Conservation (phyloP, 495 filamentous ascomycete species). For the Hypoxylon trugodes region DNA sequence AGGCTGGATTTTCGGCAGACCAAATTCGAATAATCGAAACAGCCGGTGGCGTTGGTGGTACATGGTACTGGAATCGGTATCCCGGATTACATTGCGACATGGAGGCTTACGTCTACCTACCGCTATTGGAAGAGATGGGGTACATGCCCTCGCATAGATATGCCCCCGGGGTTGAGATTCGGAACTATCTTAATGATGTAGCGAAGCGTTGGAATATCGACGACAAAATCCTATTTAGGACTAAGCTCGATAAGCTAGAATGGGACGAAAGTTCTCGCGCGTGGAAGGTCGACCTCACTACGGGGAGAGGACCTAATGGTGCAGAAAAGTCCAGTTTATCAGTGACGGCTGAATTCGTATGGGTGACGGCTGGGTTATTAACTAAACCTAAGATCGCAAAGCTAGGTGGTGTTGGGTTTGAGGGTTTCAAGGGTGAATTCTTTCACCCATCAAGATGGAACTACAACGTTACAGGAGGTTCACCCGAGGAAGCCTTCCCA, state of each 20-base stretch:
- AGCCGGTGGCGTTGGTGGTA: constrained; percentile 61
- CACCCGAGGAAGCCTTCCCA: constrained; percentile 47
- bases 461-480: constrained; percentile 63
- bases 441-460: constrained; percentile 66
- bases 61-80: constrained; percentile 67
- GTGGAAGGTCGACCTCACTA: constrained; percentile 54
- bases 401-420: constrained; percentile 50
- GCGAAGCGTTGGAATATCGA: constrained; percentile 55
- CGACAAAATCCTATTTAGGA: constrained; percentile 58
- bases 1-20: constrained; percentile 54
- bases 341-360: constrained; percentile 50
- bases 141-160: constrained; percentile 62
- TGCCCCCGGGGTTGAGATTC: constrained; percentile 54
- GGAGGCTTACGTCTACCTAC: constrained; percentile 62
- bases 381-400: constrained; percentile 57
- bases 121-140: constrained; percentile 67
- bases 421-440: constrained; percentile 54
- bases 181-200: constrained; percentile 52
- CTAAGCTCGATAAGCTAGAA: constrained; percentile 42
- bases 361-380: constrained; percentile 51
- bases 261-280: constrained; percentile 56
- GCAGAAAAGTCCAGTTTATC: constrained; percentile 37
- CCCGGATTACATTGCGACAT: constrained; percentile 61
- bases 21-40: constrained; percentile 61
- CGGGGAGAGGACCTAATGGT: constrained; percentile 46